A percentile compares a stretch with the other conserved stretches of the same genome.
Conservation (phyloP, 2,329 filamentous ascomycete species). For the Aspergillus sp. region DNA sequence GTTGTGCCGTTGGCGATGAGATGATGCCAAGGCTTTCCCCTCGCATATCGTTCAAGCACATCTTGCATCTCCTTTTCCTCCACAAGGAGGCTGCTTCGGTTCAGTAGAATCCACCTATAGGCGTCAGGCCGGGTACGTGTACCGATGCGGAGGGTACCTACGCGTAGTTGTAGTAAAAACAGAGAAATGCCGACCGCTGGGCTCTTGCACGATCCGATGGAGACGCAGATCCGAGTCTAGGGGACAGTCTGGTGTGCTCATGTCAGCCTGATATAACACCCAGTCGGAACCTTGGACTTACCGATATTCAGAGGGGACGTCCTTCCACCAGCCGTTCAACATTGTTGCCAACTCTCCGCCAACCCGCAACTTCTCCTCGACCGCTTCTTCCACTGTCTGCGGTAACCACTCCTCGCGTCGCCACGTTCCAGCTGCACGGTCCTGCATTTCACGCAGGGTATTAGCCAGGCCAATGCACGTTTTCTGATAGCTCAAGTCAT, state of each 20-base stretch:
- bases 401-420: constrained; percentile 13
- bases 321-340: neutral
- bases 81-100: constrained; percentile 3
- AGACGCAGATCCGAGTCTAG: neutral
- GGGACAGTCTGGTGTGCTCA: neutral
- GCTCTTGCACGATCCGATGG: neutral
- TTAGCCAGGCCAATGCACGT: constrained; percentile 9
- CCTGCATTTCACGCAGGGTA: constrained; percentile 6
- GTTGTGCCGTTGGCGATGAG: neutral
- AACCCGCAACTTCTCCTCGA: constrained; percentile 9
- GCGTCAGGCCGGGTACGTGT: neutral
- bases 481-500: neutral
- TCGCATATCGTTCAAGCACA: neutral
- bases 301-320: neutral
- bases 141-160: neutral
- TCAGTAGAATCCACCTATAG: neutral
- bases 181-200: constrained; percentile 1
- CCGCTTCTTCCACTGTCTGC: constrained; percentile 8
- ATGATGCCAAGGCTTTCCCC: constrained; percentile 3
- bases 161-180: constrained; percentile 12
- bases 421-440: constrained; percentile 7
- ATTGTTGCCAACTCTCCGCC: constrained; percentile 8
- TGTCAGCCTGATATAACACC: neutral
- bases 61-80: constrained; percentile 1
- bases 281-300: neutral